phyloP scores from a whole-genome alignment of 1,284 basidiomycete species.

The Mycena sp. region DNA sequence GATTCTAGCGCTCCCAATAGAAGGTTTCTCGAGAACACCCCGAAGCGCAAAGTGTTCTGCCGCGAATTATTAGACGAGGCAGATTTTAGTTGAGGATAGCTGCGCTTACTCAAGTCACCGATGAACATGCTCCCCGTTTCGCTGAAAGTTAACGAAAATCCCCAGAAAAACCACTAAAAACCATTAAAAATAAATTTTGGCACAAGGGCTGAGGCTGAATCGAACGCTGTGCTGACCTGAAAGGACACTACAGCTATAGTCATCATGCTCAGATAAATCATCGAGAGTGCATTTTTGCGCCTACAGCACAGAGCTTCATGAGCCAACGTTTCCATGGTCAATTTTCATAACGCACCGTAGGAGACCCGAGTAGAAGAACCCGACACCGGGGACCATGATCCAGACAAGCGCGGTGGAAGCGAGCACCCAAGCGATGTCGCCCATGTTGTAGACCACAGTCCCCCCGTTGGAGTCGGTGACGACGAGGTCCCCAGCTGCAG shows the following conservation, averaged over 20 bases:
- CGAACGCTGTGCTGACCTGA: constrained; percentile 56
- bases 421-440: constrained; percentile 79
- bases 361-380: constrained; percentile 91
- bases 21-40: constrained; percentile 81
- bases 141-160: constrained; percentile 77
- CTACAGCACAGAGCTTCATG: constrained; percentile 67
- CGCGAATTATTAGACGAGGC: not conserved
- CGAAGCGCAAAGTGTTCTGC: constrained; percentile 87
- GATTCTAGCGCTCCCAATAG: constrained; percentile 75
- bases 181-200: constrained; percentile 39
- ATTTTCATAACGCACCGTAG: constrained; percentile 39
- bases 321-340: not conserved
- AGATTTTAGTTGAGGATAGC: constrained; percentile 45
- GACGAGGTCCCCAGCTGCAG: constrained; percentile 48
- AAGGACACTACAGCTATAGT: constrained; percentile 80
- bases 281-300: constrained; percentile 92
- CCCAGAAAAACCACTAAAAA: constrained; percentile 79
- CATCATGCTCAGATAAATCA: constrained; percentile 89
- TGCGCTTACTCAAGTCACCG: constrained; percentile 66
- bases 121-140: constrained; percentile 64
- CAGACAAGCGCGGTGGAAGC: constrained; percentile 75
- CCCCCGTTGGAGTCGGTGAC: constrained; percentile 41
- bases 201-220: constrained; percentile 35
- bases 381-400: constrained; percentile 89
- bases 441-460: constrained; percentile 73